Evolutionary conservation across 257 asterid genomes (phyloP), one percentile per base, ranked within the genome.

Genomic region (Misopates orontium): DNA sequence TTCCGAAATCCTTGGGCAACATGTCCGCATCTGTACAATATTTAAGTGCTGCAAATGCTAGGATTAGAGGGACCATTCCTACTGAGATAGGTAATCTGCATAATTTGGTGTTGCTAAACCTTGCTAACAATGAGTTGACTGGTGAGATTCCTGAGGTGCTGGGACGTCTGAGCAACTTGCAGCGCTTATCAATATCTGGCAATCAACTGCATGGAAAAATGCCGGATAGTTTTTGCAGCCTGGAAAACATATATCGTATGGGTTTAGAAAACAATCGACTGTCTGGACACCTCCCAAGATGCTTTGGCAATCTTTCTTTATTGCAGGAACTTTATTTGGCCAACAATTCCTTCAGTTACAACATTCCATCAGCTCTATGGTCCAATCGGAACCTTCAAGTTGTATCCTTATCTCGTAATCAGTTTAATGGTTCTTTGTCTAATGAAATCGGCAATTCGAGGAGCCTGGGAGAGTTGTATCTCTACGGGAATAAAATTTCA

Each of bases 41-140:
- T 3, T 47, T 71, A n/a, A 0, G 0, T 1, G 71, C 68, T 14
- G 0, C 0, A 20, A 0, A 1, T 4, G 22, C 55, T 21, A 50
- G 66, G 13, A 45, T 75, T 40, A 61, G 24, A 60, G 80, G 80
- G 45, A 22, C 28, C n/a, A 65, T 75, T 53, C 80, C 80, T 0
- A 47, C 17, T 45, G 68, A 60, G 22, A 19, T 75, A 13, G 72
- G 71, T 23, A 71, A 66, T 22, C 36, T 71, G 45, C 71, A 55
- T 56, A 66, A 49, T 25, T 19, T 71, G 44, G 8, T 28, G n/a
- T 32, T 6, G 51, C 22, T 76, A 13, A 4, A 36, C 9, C 24
- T 76, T 44, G 55, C 45, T 12, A 0, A 11, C 1, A 75, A 71
- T 47, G 51, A 62, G 6, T 48, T 71, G 39, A 61, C 45, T 0